Evolutionary conservation across 148 eudicot genomes (phyloP).

Genomic region (Chenopodium quinoa): DNA sequence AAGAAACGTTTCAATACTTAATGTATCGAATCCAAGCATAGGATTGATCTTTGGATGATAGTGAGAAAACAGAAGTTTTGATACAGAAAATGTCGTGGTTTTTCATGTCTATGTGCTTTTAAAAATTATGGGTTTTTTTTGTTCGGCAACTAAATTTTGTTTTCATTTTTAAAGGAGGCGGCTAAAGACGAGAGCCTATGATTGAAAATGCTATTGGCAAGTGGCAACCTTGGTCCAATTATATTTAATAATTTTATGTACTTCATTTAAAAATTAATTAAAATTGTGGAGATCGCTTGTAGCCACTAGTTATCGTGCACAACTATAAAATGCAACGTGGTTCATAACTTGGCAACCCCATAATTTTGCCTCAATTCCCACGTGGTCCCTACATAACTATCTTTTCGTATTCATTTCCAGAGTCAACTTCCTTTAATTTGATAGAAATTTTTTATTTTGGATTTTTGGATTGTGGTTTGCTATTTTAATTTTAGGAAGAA

Average conservation of each 20-base stretch:
- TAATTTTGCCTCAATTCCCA: no score
- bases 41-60: not conserved
- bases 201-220: not conserved
- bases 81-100: not conserved
- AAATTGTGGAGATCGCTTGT: not conserved
- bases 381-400: no score
- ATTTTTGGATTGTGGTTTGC: no score
- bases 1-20: no score
- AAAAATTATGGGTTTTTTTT: not conserved
- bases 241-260: no score
- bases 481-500: no score
- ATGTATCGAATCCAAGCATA: not conserved
- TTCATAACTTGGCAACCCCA: not conserved
- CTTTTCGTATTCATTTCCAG: no score
- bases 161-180: not conserved
- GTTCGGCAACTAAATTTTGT: not conserved
- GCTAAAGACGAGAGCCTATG: not conserved
- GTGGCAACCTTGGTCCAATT: not conserved
- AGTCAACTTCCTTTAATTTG: no score
- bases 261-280: no score
- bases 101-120: not conserved
- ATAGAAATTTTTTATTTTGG: no score
- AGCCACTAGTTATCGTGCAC: not conserved
- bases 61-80: not conserved
- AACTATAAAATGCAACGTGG: not conserved